These are phyloP conservation scores for Aspergillus biplanus DNA, from an alignment of 495 filamentous ascomycete genomes.

Conservation along the genomic window DNA sequence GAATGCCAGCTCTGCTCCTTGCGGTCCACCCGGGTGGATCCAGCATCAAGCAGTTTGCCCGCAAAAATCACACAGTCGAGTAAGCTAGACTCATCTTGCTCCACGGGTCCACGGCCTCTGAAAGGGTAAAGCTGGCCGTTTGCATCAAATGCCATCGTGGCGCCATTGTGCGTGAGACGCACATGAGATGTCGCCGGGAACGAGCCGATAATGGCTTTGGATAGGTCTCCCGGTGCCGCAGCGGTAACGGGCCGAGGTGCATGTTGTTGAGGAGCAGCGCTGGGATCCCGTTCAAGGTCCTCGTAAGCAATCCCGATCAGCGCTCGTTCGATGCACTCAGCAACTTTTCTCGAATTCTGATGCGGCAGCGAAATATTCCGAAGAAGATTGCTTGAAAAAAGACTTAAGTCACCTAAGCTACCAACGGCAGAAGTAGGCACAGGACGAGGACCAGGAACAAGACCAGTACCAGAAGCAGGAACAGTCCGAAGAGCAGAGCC, in stretches of 20 bases:
- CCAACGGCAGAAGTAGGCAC: neutral
- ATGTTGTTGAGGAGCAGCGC: conserved; percentile 18
- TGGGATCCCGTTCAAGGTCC: conserved; percentile 35
- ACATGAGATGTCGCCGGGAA: conserved; percentile 23
- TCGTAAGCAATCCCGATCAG: conserved; percentile 35
- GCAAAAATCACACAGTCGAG: conserved; percentile 40
- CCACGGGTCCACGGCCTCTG: conserved; percentile 38
- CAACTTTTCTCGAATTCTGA: neutral
- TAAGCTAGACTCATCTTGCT: conserved; percentile 26
- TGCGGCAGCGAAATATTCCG: neutral
- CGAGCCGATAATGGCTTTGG: conserved; percentile 22
- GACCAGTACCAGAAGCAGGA: conserved; percentile 1
- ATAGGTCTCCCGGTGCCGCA: conserved; percentile 18
- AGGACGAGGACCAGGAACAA: conserved; percentile 5
- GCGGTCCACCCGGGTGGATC: conserved; percentile 44
- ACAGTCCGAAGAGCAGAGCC: neutral
- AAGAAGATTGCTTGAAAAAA: neutral
- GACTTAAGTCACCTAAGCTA: neutral
- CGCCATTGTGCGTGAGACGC: conserved; percentile 16
- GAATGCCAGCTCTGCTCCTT: conserved; percentile 12
- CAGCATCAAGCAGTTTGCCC: conserved; percentile 41
- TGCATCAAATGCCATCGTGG: conserved; percentile 20
- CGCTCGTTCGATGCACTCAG: conserved; percentile 32
- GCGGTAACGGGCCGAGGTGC: conserved; percentile 25
- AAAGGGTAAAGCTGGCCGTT: conserved; percentile 27